Conservation (phyloP, 2,329 filamentous ascomycete species). For the Colletotrichum sp. region DNA sequence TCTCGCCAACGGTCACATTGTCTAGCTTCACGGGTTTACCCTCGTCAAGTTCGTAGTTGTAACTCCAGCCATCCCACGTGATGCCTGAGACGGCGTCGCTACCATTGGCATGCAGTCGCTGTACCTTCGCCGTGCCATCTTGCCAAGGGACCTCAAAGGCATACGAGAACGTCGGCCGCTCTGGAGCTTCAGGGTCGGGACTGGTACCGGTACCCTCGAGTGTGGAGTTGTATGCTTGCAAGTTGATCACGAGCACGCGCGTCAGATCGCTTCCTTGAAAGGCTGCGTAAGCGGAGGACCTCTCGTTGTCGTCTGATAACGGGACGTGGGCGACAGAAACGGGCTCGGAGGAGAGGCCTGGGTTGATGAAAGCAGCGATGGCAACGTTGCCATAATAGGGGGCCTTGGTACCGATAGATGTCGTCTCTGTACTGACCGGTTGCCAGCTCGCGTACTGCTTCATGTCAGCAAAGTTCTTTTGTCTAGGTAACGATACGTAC, state of each 20-base stretch:
- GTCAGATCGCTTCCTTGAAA: constrained; percentile 50
- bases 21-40: constrained; percentile 57
- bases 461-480: background rate
- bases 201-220: constrained; percentile 38
- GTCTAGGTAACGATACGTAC: constrained; percentile 23
- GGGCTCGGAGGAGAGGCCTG: constrained; percentile 37
- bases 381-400: constrained; percentile 69
- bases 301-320: constrained; percentile 33
- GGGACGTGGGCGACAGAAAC: constrained; percentile 55
- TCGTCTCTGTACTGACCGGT: constrained; percentile 55
- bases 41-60: constrained; percentile 62
- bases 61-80: constrained; percentile 66
- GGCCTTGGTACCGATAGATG: constrained; percentile 61
- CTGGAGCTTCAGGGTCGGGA: constrained; percentile 32
- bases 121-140: constrained; percentile 37
- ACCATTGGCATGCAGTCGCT: constrained; percentile 63
- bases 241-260: constrained; percentile 61
- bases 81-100: constrained; percentile 68
- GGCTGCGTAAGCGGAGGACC: constrained; percentile 60
- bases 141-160: constrained; percentile 41
- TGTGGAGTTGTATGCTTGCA: constrained; percentile 65
- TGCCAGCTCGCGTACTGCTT: constrained; percentile 64
- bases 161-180: constrained; percentile 39
- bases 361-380: constrained; percentile 60
- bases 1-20: constrained; percentile 62